Percentiles rank a stretch among this genome's conserved stretches.
Conservation (phyloP, 192 early-diverging fungal genomes). For the Mortierella alpina region DNA sequence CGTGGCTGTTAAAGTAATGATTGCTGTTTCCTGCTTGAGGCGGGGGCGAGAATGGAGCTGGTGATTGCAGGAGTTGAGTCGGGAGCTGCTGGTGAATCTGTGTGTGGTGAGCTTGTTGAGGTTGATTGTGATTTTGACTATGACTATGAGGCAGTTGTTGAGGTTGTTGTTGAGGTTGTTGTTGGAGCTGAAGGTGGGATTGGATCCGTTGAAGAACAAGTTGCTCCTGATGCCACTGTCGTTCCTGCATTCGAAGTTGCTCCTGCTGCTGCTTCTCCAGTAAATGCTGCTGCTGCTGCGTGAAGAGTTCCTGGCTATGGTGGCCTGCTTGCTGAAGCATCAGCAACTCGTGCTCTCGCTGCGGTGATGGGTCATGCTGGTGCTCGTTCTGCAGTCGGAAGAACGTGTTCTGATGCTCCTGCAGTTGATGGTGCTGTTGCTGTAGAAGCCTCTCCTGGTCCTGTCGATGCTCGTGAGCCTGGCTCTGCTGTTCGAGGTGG, state of each 20-base stretch:
- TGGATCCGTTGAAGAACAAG: slow-evolving; percentile 12
- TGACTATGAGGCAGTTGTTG: slow-evolving; percentile 12
- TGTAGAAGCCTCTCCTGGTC: slow-evolving; percentile 30
- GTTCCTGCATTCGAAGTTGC: slow-evolving; percentile 38
- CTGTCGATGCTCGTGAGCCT: slow-evolving; percentile 16
- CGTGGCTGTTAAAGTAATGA: slow-evolving; percentile 10
- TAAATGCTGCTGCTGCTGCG: slow-evolving; percentile 36
- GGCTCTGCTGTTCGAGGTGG: slow-evolving; percentile 17
- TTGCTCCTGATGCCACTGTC: slow-evolving; percentile 45
- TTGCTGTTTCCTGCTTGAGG: not conserved
- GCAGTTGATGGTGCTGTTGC: slow-evolving; percentile 23
- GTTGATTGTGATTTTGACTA: not conserved
- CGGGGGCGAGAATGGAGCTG: no score
- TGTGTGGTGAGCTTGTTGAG: not conserved
- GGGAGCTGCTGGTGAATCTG: slow-evolving; percentile 7
- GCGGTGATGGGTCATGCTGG: slow-evolving; percentile 26
- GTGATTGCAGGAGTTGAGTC: not conserved
- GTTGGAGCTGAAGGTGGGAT: slow-evolving; percentile 8
- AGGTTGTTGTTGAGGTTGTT: slow-evolving; percentile 26
- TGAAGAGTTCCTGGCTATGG: slow-evolving; percentile 32
- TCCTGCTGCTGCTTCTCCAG: slow-evolving; percentile 37
- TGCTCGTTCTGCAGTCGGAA: slow-evolving; percentile 18
- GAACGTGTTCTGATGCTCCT: slow-evolving; percentile 21
- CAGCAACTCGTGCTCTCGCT: slow-evolving; percentile 29
- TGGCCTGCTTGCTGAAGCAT: slow-evolving; percentile 35